Conservation (phyloP, 345 rosid species). For the Hypericum androsaemum region DNA sequence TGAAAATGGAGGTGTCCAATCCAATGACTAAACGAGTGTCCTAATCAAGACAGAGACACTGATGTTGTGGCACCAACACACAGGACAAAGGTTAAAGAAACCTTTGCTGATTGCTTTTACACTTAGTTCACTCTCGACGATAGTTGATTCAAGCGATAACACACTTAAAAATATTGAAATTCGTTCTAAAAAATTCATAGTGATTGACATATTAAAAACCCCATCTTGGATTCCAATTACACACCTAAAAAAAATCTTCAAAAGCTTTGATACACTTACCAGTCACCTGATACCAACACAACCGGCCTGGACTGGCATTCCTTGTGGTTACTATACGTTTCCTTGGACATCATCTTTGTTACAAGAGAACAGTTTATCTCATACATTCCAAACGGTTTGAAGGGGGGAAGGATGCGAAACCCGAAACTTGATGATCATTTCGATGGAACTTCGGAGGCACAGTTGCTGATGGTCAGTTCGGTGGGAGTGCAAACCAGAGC, state of each 20-base stretch:
- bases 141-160: no score
- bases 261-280: constrained; percentile 27
- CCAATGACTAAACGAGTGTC: not conserved
- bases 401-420: not conserved
- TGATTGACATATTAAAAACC: constrained; percentile 29
- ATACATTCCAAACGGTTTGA: constrained; percentile 9
- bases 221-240: not conserved
- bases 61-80: no score
- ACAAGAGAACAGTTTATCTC: constrained; percentile 21
- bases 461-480: constrained; percentile 44
- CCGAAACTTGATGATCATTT: constrained; percentile 22
- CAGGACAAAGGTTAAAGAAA: not conserved
- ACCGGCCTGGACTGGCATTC: constrained; percentile 75
- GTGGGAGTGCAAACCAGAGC: constrained; percentile 67
- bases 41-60: not conserved
- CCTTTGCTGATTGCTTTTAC: constrained; percentile 9
- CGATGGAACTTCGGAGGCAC: constrained; percentile 43
- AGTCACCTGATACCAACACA: constrained; percentile 59
- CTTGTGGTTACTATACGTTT: constrained; percentile 18
- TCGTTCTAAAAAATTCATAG: no score
- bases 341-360: constrained; percentile 10
- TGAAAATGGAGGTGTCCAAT: not conserved
- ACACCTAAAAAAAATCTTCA: constrained; percentile 18
- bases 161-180: no score
- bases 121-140: constrained; percentile 21